Evolutionary conservation across 805 yeast genomes (phyloP).

Genomic region (Teunomyces panamensis): DNA sequence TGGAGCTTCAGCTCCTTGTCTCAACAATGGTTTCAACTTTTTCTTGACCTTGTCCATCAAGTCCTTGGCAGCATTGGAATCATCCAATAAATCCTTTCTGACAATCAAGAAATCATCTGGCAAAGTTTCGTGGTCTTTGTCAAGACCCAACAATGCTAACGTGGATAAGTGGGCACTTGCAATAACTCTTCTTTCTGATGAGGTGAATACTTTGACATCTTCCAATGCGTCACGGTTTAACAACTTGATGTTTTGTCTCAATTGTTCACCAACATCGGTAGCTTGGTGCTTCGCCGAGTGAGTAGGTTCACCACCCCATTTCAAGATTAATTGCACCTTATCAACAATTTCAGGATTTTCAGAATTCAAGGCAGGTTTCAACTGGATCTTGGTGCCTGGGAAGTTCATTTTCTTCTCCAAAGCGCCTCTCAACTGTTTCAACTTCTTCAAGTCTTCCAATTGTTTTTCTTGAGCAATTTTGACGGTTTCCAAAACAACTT

Average conservation of each 20-base stretch:
- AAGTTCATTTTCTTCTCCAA: slow-evolving; percentile 83
- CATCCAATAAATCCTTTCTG: slow-evolving; percentile 89
- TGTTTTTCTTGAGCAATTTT: slow-evolving; percentile 73
- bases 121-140: slow-evolving; percentile 44
- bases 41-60: slow-evolving; percentile 97
- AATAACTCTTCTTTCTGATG: slow-evolving; percentile 92
- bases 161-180: slow-evolving; percentile 90
- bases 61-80: slow-evolving; percentile 96
- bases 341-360: slow-evolving; percentile 70
- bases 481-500: slow-evolving; percentile 82
- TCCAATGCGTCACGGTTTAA: slow-evolving; percentile 81
- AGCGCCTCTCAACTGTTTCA: slow-evolving; percentile 74
- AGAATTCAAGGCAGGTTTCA: slow-evolving; percentile 77
- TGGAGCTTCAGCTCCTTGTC: slow-evolving; percentile 97
- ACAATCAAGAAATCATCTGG: slow-evolving; percentile 79
- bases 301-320: slow-evolving; percentile 99
- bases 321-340: slow-evolving; percentile 90
- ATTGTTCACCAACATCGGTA: slow-evolving; percentile 90
- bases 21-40: slow-evolving; percentile 86
- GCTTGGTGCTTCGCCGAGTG: slow-evolving; percentile 96
- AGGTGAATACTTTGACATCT: slow-evolving; percentile 82
- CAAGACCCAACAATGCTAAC: slow-evolving; percentile 66
- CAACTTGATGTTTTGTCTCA: slow-evolving; percentile 85
- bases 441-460: slow-evolving; percentile 77
- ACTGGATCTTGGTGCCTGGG: slow-evolving; percentile 95